Conservation (phyloP, 768 basidiomycete species). For the Aureoboletus auriporus region DNA sequence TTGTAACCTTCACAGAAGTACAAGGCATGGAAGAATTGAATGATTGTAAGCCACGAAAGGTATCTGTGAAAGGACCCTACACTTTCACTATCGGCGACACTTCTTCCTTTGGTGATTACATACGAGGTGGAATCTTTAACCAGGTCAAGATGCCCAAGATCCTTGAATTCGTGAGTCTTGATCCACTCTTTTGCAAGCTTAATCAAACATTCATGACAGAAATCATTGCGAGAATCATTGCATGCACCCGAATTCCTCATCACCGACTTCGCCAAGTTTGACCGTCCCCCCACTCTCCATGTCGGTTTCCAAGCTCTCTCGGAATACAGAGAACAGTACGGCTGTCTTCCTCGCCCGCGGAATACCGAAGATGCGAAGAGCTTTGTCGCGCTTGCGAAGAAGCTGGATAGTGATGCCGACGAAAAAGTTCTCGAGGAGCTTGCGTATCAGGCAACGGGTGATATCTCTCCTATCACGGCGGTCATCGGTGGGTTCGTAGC, state of each 20-base stretch:
- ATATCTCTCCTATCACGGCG: conserved; percentile 85
- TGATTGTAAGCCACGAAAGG: conserved; percentile 84
- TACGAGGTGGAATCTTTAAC: conserved; percentile 88
- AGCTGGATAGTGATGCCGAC: conserved; percentile 68
- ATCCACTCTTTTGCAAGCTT: background rate
- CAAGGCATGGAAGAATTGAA: conserved; percentile 94
- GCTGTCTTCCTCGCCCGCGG: conserved; percentile 76
- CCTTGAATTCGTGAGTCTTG: conserved; percentile 76
- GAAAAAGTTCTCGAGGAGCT: conserved; percentile 82
- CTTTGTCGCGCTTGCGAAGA: conserved; percentile 75
- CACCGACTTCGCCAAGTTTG: conserved; percentile 97
- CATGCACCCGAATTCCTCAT: conserved; percentile 82
- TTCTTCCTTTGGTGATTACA: conserved; percentile 68
- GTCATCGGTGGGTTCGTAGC: conserved; percentile 97
- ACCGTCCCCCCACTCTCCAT: conserved; percentile 86
- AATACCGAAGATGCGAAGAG: conserved; percentile 74
- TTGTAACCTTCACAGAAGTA: conserved; percentile 93
- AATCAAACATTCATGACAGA: conserved; percentile 45
- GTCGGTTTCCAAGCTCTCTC: conserved; percentile 93
- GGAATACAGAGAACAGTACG: conserved; percentile 60
- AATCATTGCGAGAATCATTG: conserved; percentile 87
- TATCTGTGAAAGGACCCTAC: conserved; percentile 94
- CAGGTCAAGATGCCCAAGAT: conserved; percentile 99
- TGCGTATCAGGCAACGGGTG: conserved; percentile 87
- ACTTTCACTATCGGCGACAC: conserved; percentile 97